Base-by-base conservation (phyloP, 2,329 filamentous ascomycete genomes). In the Rugonectria rugulosa region DNA sequence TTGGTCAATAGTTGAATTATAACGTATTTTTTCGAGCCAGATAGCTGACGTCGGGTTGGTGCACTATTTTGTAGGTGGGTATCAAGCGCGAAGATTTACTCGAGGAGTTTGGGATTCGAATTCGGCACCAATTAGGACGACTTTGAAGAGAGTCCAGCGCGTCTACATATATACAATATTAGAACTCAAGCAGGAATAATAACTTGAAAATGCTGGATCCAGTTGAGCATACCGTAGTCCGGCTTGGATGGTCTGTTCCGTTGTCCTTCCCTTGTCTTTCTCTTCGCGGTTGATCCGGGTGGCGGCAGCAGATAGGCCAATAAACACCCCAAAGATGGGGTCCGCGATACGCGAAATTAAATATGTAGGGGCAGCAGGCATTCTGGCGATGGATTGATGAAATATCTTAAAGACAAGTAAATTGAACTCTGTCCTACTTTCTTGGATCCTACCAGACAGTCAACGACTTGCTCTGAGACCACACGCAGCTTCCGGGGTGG, bases 211-310 rank as follows among this genome's bases (percentile, higher is more conserved):
- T n/a, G 43, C 6, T 10, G 23, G n/a, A n/a, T 20, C 24, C 15
- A 15, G 29, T 19, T 37, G 7, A 26, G 41, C 70, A 38, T 73
- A 77, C 75, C 75, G 69, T 63, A 81, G 76, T 10, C 72, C 73
- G 49, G 76, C 75, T 15, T 79, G 73, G 41, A 85, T 67, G 0
- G 79, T 85, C 60, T 86, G 73, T 40, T 77, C 72, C 3, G 77
- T 78, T 3, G 78, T 81, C 64, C 70, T 80, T 48, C 84, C 84
- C 71, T 84, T 83, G 45, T 80, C 80, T 69, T 82, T 82, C 61
- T 84, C 81, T 64, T 87, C 84, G 31, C 84, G 82, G 61, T 81
- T 85, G 74, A 87, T 85, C 59, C 84, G 78, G 37, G 79, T 79
- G 9, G 73, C 80, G 21, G 84, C 82, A 2, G 84, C 84, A 20